Evolutionary conservation across 495 filamentous ascomycete species (phyloP).

Genomic region (Penicillium goetzii): DNA sequence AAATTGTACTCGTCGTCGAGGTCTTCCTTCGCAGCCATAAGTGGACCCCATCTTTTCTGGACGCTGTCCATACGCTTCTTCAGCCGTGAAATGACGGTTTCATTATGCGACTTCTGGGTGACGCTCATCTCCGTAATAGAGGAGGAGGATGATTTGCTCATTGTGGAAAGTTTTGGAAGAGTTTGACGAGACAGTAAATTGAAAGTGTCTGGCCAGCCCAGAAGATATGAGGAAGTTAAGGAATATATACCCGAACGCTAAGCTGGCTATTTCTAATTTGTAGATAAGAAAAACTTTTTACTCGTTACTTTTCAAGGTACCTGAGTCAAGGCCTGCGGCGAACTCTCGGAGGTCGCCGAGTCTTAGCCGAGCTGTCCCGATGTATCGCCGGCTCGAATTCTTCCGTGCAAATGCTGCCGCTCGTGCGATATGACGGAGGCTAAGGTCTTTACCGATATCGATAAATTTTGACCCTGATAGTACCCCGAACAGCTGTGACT

Average conservation of each 20-base stretch:
- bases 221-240: background rate
- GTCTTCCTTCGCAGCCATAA: slow-evolving; percentile 31
- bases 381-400: background rate
- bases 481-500: background rate
- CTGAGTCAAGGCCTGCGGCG: background rate
- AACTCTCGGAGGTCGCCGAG: slow-evolving; percentile 5
- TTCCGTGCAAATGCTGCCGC: background rate
- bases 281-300: background rate
- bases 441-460: background rate
- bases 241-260: background rate
- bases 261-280: background rate
- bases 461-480: background rate
- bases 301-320: background rate
- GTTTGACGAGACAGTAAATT: background rate
- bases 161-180: background rate
- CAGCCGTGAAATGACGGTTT: slow-evolving; percentile 11
- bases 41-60: slow-evolving; percentile 34
- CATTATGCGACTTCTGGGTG: background rate
- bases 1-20: slow-evolving; percentile 40
- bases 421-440: background rate
- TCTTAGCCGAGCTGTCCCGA: slow-evolving; percentile 7
- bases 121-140: background rate
- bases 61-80: slow-evolving; percentile 20
- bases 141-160: slow-evolving; percentile 4
- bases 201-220: too few relatives aligned